Percentiles rank a stretch among this genome's conserved stretches.
Conservation (phyloP, 352 stramenopile species). For the Globisporangium nagaii region DNA sequence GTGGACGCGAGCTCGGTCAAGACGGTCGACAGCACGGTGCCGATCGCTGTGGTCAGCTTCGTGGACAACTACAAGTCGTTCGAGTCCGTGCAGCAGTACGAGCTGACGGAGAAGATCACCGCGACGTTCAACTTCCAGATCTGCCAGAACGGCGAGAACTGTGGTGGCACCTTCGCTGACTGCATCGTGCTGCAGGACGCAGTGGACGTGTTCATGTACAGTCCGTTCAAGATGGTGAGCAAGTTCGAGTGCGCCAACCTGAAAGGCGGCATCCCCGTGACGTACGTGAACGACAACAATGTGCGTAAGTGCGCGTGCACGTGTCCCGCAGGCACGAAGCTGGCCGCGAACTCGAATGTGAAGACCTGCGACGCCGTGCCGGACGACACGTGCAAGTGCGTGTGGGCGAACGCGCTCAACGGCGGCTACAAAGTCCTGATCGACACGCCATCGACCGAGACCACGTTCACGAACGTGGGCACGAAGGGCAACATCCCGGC, state of each 20-base stretch:
- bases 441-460: constrained; percentile 8
- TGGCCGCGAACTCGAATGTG: constrained; percentile 12
- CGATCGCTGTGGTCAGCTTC: constrained; percentile 14
- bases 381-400: constrained; percentile 27
- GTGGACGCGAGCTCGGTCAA: background rate
- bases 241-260: constrained; percentile 32
- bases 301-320: constrained; percentile 44
- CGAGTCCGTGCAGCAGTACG: constrained; percentile 7
- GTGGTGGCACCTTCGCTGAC: constrained; percentile 16
- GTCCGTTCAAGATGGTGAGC: constrained; percentile 44
- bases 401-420: constrained; percentile 22
- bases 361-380: constrained; percentile 21
- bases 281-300: constrained; percentile 29
- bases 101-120: constrained; percentile 9
- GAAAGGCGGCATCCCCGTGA: constrained; percentile 30
- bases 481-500: constrained; percentile 25
- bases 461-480: constrained; percentile 17
- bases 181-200: constrained; percentile 29
- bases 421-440: constrained; percentile 9
- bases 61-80: constrained; percentile 8
- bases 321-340: constrained; percentile 34
- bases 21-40: background rate
- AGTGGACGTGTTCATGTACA: constrained; percentile 63
- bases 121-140: constrained; percentile 17
- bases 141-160: constrained; percentile 20